A percentile compares a stretch with the other conserved stretches of the same genome.
These are phyloP conservation scores for Paragyromitra xinjiangensis DNA, from an alignment of 495 filamentous ascomycete species.

Conservation along the genomic window DNA sequence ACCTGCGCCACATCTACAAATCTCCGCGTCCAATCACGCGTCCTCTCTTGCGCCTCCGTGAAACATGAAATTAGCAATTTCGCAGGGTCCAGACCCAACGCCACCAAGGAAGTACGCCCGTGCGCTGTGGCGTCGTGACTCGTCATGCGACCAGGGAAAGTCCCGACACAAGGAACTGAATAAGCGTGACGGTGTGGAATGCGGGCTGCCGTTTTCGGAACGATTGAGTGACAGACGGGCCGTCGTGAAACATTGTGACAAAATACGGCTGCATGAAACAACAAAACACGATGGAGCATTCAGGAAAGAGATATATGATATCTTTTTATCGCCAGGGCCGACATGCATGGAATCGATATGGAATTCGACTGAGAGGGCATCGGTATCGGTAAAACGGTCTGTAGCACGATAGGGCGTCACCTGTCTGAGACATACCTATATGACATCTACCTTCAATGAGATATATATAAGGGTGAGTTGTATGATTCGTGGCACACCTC, in stretches of 20 bases:
- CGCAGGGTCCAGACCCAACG: not conserved
- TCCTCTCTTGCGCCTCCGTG: not conserved
- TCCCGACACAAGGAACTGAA: not conserved
- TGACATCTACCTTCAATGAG: slow-evolving; percentile 8
- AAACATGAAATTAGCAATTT: slow-evolving; percentile 1
- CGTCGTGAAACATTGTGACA: slow-evolving; percentile 23
- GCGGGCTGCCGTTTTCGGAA: slow-evolving; percentile 22
- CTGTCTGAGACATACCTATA: not conserved
- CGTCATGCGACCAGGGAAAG: not conserved
- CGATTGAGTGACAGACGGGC: slow-evolving; percentile 32
- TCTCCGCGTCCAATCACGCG: slow-evolving; percentile 22
- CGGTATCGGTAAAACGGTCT: not conserved
- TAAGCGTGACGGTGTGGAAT: slow-evolving; percentile 10
- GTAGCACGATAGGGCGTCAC: slow-evolving; percentile 19
- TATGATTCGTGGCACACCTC: slow-evolving; percentile 12
- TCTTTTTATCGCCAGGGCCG: not conserved
- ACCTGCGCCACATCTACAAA: slow-evolving; percentile 23
- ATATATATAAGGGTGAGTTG: slow-evolving; percentile 3
- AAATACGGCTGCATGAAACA: slow-evolving; percentile 21
- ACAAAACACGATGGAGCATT: slow-evolving; percentile 7
- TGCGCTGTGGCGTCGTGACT: slow-evolving; percentile 6
- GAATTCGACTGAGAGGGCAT: not conserved
- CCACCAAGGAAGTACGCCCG: not conserved
- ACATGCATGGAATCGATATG: slow-evolving; percentile 1
- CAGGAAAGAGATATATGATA: slow-evolving; percentile 8